Evolutionary conservation across 2,329 filamentous ascomycete species (phyloP), one percentile per base, ranked within the genome.

Genomic region (Pseudopyricularia cyperi): DNA sequence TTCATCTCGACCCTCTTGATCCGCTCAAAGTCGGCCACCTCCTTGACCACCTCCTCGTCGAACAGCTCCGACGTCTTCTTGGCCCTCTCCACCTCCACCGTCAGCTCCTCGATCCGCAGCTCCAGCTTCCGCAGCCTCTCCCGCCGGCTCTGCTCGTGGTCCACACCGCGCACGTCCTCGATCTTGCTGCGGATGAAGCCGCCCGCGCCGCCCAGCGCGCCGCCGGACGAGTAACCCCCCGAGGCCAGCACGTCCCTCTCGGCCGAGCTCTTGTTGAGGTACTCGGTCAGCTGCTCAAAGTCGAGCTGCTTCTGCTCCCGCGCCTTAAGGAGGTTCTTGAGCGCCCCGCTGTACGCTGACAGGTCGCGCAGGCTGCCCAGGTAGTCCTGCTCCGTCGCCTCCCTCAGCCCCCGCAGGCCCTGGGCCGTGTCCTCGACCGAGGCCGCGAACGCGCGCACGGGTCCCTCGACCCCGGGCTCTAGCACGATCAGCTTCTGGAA

Each of bases 281-380:
- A 97, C 65, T 97, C 91, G 28, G 89, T 95, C 33, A 98, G 76
- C 57, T 89, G 90, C 69, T 98, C 93, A 62, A 91, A 95, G 70
- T 98, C 93, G 53, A 98, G 84, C 66, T 98, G 93, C 66, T 98
- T 98, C 71, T 94, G 89, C 71, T 98, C 93, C 34, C 93, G 84
- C 1, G 88, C 88, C 66, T 95, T 95, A 57, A 98, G 81, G 5
- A 98, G 82, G 24, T 81, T 77, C 67, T 95, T 95, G 47, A 97
- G 73, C 0, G 89, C 85, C n/a, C 79, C 71, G 57, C 89, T 91
- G 68, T 97, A 98, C 26, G 89, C 85, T 61, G 94, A 87, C 90
- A 97, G 95, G 69, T 98, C 93, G 50, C 89, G 82, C 51, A 98
- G 75, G 52, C 85, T 91, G 58, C 89, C 88, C 1, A 98, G 80